Evolutionary conservation across 2,329 filamentous ascomycete genomes (phyloP).

Genomic region (Endoconidiophora polonica): DNA sequence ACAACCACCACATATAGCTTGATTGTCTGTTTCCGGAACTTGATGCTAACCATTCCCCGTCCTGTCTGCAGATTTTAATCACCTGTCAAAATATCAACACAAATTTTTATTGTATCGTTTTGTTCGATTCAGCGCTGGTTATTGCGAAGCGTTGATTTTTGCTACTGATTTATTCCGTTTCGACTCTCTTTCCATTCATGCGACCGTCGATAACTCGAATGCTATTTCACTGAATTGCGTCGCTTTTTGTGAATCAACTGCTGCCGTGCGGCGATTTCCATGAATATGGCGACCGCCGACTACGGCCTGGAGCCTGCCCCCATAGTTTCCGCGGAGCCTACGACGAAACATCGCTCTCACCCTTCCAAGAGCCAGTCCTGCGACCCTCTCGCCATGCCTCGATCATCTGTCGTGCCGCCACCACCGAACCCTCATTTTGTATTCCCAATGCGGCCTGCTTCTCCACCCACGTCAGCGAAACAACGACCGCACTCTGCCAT

Average conservation of each 20-base stretch:
- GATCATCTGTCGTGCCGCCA: constrained; percentile 21
- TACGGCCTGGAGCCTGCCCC: neutral
- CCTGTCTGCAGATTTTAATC: neutral
- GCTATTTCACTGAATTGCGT: neutral
- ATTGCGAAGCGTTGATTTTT: neutral
- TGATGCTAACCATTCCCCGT: neutral
- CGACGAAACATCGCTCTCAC: constrained; percentile 5
- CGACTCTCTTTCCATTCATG: neutral
- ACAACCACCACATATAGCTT: too few species aligned
- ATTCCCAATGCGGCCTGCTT: constrained; percentile 37
- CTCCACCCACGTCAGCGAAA: constrained; percentile 29
- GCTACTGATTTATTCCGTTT: neutral
- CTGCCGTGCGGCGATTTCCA: constrained; percentile 10
- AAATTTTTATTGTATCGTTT: too few species aligned
- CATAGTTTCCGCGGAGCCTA: neutral
- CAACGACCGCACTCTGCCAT: constrained; percentile 37
- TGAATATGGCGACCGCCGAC: constrained; percentile 9
- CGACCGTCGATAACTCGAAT: constrained; percentile 5
- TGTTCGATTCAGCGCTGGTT: too few species aligned
- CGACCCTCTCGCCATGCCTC: constrained; percentile 7
- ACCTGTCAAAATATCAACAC: neutral
- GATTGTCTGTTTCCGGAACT: too few species aligned
- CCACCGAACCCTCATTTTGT: constrained; percentile 46
- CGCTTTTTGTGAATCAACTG: neutral
- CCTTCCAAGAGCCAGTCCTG: constrained; percentile 12